Evolutionary conservation across 768 basidiomycete species (phyloP), one percentile per base, ranked within the genome.

Genomic region (Kwoniella pini): DNA sequence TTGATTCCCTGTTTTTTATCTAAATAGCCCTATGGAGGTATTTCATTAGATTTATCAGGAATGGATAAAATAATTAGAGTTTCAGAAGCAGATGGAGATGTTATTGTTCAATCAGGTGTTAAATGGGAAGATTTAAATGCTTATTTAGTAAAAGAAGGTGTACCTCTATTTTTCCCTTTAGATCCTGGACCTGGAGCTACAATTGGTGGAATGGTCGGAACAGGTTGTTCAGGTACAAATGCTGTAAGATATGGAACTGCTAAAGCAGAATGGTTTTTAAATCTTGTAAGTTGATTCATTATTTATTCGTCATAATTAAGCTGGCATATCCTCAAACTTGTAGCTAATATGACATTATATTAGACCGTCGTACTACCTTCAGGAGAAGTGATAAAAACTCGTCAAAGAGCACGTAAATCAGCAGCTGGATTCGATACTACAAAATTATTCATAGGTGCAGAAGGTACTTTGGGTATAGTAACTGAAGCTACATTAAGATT

Each of bases 351-450:
- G n/a, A n/a, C n/a, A n/a, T n/a, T 36, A 7, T 48, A 28, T 53
- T 61, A 92, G 87, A 95, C 91, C 0, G 88, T 93, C 1, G 92
- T 96, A 0, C 84, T 95, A 2, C 90, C 92, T 1, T 86, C 85
- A 4, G 93, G 93, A 1, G 85, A 91, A 72, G 87, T 95, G 12
- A 93, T 96, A 74, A 93, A 93, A 72, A 96, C 93, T 1, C 85
- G 91, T 6, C 71, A 71, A 43, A 27, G 80, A 69, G 68, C 76
- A 4, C 28, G 77, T 48, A 94, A 96, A 74, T 91, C 89, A 2
- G 84, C 91, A 0, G 89, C 90, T 0, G 92, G 92, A 0, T 93
- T 88, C 70, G 92, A 94, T 70, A 83, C 84, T 1, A 92, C 89
- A 0, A 93, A 93, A 74, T 77, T 92, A 2, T 92, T 93, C 79